These are phyloP conservation scores for Aegilops longissima DNA, from an alignment of 176 grass and related monocot species.

Conservation along the genomic window DNA sequence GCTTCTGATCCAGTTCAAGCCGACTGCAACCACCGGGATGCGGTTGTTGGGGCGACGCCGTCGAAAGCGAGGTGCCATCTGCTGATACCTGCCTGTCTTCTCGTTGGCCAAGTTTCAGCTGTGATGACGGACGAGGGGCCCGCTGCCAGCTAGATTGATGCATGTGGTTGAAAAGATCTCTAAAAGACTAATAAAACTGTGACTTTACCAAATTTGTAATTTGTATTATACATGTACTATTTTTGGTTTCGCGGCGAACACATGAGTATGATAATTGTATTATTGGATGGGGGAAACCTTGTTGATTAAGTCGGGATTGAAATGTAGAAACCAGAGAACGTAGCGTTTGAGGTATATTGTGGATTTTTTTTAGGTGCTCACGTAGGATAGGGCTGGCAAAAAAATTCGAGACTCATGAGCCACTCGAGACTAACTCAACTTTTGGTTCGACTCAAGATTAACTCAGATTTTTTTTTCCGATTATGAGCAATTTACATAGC, in stretches of 20 bases:
- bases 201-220: neutral
- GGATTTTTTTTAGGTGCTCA: too few species aligned
- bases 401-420: too few species aligned
- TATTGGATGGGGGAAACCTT: neutral
- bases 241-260: neutral
- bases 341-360: neutral
- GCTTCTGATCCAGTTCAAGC: neutral
- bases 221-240: neutral
- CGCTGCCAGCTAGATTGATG: neutral
- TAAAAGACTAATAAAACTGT: neutral
- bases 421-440: too few species aligned
- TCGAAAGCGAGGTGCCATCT: conserved; percentile 1
- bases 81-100: neutral
- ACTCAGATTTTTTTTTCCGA: too few species aligned
- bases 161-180: neutral
- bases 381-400: too few species aligned
- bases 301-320: neutral
- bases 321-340: neutral
- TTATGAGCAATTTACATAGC: too few species aligned
- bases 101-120: conserved; percentile 4
- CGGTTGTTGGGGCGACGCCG: conserved; percentile 23
- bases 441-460: too few species aligned
- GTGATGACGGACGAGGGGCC: neutral
- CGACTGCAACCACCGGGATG: neutral
- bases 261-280: neutral